Evolutionary conservation across 2,329 filamentous ascomycete genomes (phyloP), one percentile per base, ranked within the genome.

Genomic region (Calonectria pseudoreteaudii): DNA sequence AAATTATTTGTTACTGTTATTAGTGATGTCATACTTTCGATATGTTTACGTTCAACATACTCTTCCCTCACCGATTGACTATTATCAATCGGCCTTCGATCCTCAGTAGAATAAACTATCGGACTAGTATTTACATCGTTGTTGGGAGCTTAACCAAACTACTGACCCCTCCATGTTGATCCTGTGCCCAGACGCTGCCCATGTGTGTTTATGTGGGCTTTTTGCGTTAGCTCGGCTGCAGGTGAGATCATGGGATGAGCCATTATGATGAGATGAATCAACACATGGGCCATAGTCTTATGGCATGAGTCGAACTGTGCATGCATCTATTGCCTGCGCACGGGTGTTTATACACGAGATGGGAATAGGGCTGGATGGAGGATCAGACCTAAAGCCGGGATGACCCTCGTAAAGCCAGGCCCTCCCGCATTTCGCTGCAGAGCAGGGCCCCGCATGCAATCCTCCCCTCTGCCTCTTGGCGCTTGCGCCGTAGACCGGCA

Each of bases 271-370:
- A 28, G 13, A 41, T 34, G 34, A 34, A 36, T 36, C 34, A 60
- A 18, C 2, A 9, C 0, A n/a, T 60, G 28, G 23, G 13, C 20
- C 18, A 3, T 28, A 10, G 7, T 60, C n/a, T 20, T 41, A 13
- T 28, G 13, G n/a, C 13, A 60, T 14, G 34, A 60, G n/a, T 60
- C 31, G 56, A 7, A 41, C 23, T n/a, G 36, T 60, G 34, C 34
- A 60, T 60, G 56, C 56, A 41, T 60, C 56, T 60, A 41, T 60
- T 28, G 56, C 6, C 14, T 60, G 56, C 56, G 56, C 56, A 60
- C 56, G 56, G 56, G 34, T 60, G 36, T 26, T 28, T 38, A 38
- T 41, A 28, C 23, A 41, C 56, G 23, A 41, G 56, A 62, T 23
- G 9, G 56, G 56, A 30, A 28, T 62, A 62, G 36, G 56, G 56